These are phyloP conservation scores for Aspergillus aculeatinus DNA, from an alignment of 2,329 filamentous ascomycete species.

Conservation along the genomic window DNA sequence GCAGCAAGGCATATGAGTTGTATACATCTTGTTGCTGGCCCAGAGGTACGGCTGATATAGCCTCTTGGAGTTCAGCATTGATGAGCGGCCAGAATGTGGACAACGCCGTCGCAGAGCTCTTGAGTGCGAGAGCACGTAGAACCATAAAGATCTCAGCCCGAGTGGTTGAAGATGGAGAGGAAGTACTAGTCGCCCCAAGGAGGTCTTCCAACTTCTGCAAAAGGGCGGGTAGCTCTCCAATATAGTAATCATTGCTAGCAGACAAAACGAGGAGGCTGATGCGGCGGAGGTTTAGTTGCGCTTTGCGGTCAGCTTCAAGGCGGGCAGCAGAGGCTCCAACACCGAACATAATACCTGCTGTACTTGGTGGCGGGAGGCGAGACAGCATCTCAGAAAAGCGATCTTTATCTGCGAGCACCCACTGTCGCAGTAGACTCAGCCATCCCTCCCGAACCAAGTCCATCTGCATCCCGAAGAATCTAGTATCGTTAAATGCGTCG, in stretches of 20 bases:
- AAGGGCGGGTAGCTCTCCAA: slow-evolving; percentile 69
- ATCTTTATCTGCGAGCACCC: slow-evolving; percentile 83
- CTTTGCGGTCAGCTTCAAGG: slow-evolving; percentile 90
- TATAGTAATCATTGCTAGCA: slow-evolving; percentile 74
- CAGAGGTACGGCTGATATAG: slow-evolving; percentile 71
- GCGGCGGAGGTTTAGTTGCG: slow-evolving; percentile 83
- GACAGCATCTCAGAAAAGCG: slow-evolving; percentile 76
- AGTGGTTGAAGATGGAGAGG: slow-evolving; percentile 87
- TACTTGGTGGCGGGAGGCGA: slow-evolving; percentile 78
- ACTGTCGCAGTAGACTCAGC: slow-evolving; percentile 81
- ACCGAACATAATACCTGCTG: slow-evolving; percentile 96
- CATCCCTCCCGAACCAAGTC: slow-evolving; percentile 69
- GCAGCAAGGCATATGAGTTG: slow-evolving; percentile 72
- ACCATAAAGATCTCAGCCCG: slow-evolving; percentile 89
- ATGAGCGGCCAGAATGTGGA: slow-evolving; percentile 87
- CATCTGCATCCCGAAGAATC: slow-evolving; percentile 74
- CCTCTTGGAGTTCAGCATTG: slow-evolving; percentile 79
- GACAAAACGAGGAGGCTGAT: slow-evolving; percentile 78
- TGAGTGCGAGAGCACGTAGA: slow-evolving; percentile 75
- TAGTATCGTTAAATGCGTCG: slow-evolving; percentile 86
- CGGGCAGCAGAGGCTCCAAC: slow-evolving; percentile 91
- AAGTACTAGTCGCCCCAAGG: slow-evolving; percentile 76
- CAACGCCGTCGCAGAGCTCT: slow-evolving; percentile 75
- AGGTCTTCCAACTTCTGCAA: slow-evolving; percentile 86
- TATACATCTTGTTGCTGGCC: slow-evolving; percentile 72